Conservation (phyloP, 352 stramenopile species). For the Globisporangium takayamanum region DNA sequence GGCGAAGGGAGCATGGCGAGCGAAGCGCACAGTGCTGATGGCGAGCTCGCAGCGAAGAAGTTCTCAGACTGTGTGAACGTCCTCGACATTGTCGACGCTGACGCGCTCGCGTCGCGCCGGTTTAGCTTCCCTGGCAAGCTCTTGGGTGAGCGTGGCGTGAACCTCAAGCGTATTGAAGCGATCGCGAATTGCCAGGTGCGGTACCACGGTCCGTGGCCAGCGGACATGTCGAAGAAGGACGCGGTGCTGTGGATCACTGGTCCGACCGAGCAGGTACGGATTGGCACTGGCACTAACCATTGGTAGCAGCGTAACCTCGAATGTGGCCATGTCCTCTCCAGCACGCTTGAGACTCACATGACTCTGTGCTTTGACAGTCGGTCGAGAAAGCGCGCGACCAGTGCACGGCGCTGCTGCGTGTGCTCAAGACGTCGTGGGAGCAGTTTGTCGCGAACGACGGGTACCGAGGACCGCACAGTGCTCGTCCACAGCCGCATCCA, state of each 20-base stretch:
- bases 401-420: conserved; percentile 11
- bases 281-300: background rate
- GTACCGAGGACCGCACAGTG: background rate
- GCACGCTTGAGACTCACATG: background rate
- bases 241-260: conserved; percentile 12
- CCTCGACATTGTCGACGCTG: conserved; percentile 23
- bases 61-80: conserved; percentile 22
- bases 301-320: background rate
- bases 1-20: conserved; percentile 17
- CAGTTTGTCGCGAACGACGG: conserved; percentile 11
- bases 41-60: conserved; percentile 10
- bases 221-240: conserved; percentile 5
- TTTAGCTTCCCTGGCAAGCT: conserved; percentile 65
- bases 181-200: conserved; percentile 24
- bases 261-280: conserved; percentile 13
- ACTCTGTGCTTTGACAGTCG: conserved; percentile 1
- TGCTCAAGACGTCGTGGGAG: conserved; percentile 18
- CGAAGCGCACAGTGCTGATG: conserved; percentile 2
- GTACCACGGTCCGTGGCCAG: conserved; percentile 15
- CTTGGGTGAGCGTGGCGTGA: conserved; percentile 50
- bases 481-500: background rate
- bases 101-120: conserved; percentile 36
- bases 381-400: conserved; percentile 13
- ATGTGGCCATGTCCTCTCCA: background rate
- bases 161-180: conserved; percentile 56